Evolutionary conservation across 225 moss, liverwort and hornwort genomes (phyloP).

Genomic region (Polytrichum formosum): DNA sequence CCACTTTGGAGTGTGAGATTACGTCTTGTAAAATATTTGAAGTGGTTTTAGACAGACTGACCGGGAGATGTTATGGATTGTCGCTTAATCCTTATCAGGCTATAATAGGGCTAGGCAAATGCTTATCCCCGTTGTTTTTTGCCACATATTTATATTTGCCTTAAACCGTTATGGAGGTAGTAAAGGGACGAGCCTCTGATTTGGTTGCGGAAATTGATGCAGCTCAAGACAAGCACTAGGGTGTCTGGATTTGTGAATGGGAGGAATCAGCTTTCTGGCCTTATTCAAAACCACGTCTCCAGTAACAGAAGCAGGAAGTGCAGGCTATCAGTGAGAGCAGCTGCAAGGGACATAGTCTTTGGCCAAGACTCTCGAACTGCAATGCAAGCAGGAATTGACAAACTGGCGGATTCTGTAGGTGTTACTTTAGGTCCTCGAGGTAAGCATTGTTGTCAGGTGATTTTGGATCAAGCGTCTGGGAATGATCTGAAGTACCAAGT

Average conservation of each 20-base stretch:
- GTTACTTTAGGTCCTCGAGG: constrained; percentile 88
- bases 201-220: neutral
- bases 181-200: neutral
- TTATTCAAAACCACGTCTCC: neutral
- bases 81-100: neutral
- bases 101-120: too few species aligned
- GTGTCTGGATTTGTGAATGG: constrained; percentile 67
- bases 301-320: constrained; percentile 23
- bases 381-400: constrained; percentile 83
- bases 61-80: neutral
- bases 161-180: neutral
- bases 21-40: neutral
- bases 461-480: too few species aligned
- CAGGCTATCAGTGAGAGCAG: constrained; percentile 45
- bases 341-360: constrained; percentile 70
- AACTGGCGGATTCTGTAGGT: constrained; percentile 81
- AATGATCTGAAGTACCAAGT: too few species aligned
- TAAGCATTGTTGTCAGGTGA: constrained; percentile 10
- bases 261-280: constrained; percentile 57
- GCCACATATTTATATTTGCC: neutral
- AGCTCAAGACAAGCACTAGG: constrained; percentile 44
- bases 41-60: too few species aligned
- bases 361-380: constrained; percentile 76
- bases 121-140: neutral
- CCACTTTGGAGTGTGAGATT: neutral